Conservation (phyloP, 169 alveolate genomes). For the Eimeria praecox region DNA sequence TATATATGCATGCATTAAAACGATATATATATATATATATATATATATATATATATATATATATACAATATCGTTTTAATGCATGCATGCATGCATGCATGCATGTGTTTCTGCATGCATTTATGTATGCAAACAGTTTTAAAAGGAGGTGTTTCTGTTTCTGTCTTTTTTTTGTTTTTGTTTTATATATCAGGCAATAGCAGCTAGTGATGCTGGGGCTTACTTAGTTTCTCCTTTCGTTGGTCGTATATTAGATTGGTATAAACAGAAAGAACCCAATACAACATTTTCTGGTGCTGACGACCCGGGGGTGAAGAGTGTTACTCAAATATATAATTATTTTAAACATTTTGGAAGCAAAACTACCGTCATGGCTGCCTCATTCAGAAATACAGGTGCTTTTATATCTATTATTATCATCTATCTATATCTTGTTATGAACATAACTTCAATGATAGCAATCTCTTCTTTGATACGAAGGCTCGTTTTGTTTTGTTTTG, state of each 20-base stretch:
- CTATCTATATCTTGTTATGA: too few species aligned
- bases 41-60: too few species aligned
- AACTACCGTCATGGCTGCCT: conserved; percentile 93
- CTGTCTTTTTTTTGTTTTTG: neutral
- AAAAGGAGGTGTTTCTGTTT: neutral
- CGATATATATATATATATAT: too few species aligned
- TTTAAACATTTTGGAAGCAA: conserved; percentile 87
- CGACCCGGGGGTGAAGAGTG: conserved; percentile 93
- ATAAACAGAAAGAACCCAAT: conserved; percentile 84
- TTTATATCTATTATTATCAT: too few species aligned
- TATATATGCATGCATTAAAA: too few species aligned
- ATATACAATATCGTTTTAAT: too few species aligned
- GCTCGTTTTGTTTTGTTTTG: too few species aligned
- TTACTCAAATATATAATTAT: conserved; percentile 88
- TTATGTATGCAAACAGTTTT: conserved; percentile 6
- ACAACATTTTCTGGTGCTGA: conserved; percentile 79
- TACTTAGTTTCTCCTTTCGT: conserved; percentile 92
- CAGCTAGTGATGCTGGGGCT: conserved; percentile 93
- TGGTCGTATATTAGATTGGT: conserved; percentile 93
- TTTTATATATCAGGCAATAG: conserved; percentile 88
- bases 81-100: neutral
- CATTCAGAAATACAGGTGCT: conserved; percentile 89
- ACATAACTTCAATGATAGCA: too few species aligned
- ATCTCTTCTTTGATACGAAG: too few species aligned
- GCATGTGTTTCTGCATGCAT: neutral